Evolutionary conservation across 768 basidiomycete species (phyloP).

Genomic region (Kwoniella pini): DNA sequence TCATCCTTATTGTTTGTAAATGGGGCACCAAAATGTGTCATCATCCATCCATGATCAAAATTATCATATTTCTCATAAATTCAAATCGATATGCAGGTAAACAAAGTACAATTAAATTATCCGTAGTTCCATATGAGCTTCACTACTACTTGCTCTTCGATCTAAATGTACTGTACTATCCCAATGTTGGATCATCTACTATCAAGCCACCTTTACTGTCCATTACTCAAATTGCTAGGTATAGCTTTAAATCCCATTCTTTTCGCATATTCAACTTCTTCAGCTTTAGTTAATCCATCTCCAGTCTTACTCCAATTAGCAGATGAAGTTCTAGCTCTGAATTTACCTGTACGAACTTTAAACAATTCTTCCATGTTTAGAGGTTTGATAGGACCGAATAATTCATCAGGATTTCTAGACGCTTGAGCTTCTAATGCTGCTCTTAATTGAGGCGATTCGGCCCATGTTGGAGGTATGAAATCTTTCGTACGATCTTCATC

Average conservation of each 20-base stretch:
- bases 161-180: too few species aligned
- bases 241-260: constrained; percentile 73
- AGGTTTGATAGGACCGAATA: constrained; percentile 86
- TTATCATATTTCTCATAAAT: too few species aligned
- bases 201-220: too few species aligned
- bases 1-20: too few species aligned
- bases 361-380: constrained; percentile 94
- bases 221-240: constrained; percentile 3
- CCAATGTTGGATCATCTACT: too few species aligned
- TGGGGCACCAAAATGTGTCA: too few species aligned
- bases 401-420: constrained; percentile 70
- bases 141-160: too few species aligned
- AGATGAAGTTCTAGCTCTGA: constrained; percentile 85
- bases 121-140: too few species aligned
- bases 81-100: too few species aligned
- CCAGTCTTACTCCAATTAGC: constrained; percentile 88
- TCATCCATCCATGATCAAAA: too few species aligned
- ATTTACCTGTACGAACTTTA: constrained; percentile 65
- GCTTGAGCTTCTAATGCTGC: constrained; percentile 78
- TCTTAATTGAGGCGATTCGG: constrained; percentile 82
- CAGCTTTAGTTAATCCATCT: constrained; percentile 79
- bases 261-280: constrained; percentile 81
- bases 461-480: constrained; percentile 72
- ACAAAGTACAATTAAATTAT: too few species aligned
- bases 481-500: constrained; percentile 75